phyloP scores from a whole-genome alignment of 1,284 basidiomycete genomes.

The Ustilago bromivora region DNA sequence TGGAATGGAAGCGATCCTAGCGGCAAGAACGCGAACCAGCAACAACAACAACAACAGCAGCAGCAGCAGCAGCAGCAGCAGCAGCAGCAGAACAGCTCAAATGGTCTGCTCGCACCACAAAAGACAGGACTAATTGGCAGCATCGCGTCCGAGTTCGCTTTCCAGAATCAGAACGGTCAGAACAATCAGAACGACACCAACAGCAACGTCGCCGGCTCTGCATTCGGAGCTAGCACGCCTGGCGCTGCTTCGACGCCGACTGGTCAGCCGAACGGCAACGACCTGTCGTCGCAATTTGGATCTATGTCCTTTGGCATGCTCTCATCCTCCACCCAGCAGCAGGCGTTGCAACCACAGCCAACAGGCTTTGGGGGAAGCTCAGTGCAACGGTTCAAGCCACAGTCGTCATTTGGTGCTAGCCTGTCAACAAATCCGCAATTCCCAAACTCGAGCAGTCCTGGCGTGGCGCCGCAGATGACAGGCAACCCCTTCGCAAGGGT shows the following conservation, averaged over 20 bases:
- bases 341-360: conserved; percentile 50
- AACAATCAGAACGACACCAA: conserved; percentile 12
- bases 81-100: conserved; percentile 27
- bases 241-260: conserved; percentile 13
- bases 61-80: conserved; percentile 25
- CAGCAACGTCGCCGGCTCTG: conserved; percentile 5
- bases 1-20: conserved; percentile 53
- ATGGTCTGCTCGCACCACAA: conserved; percentile 53
- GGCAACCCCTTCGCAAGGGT: conserved; percentile 57
- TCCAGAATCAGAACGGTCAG: conserved; percentile 24
- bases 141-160: conserved; percentile 70
- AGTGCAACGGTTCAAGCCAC: conserved; percentile 56
- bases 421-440: conserved; percentile 39
- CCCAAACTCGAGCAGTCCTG: conserved; percentile 5
- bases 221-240: conserved; percentile 15
- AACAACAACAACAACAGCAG: conserved; percentile 23
- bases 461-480: conserved; percentile 42
- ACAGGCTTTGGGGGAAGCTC: conserved; percentile 59
- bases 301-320: conserved; percentile 40
- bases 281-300: conserved; percentile 34
- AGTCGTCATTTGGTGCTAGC: conserved; percentile 52
- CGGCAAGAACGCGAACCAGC: conserved; percentile 15
- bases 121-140: conserved; percentile 69
- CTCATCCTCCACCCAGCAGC: conserved; percentile 9
- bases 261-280: conserved; percentile 14